Base-by-base conservation (phyloP, 2,329 filamentous ascomycete species). In the Penicillium capsulatum region DNA sequence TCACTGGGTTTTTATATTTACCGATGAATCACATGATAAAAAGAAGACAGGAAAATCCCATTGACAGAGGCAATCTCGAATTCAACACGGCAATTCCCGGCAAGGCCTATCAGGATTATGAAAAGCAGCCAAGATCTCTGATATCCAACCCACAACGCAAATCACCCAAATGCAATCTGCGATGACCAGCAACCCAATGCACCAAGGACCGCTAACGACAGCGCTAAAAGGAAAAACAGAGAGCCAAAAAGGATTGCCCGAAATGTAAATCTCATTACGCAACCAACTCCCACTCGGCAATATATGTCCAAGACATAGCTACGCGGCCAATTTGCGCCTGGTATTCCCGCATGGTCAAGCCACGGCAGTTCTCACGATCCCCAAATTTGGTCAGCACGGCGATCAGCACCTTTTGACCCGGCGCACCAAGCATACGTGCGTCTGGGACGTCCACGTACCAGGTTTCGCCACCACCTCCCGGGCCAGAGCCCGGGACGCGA, bases 381-480 rank as follows among this genome's bases (percentile, higher is more conserved):
- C 63, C 68, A 40, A 78, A 74, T 16, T 57, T 69, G 9, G 67
- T 78, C 26, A 94, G 69, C 14, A 79, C 77, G 41, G 77, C 77
- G 19, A 92, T 64, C 49, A 74, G 75, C 4, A 91, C 68, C 37
- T 74, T 78, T 64, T 89, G 79, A 0, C 86, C 86, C 0, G 81
- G 77, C 0, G 71, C 71, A 1, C 87, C 87, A 14, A 94, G 67
- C 41, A 82, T 76, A 20, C 70, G 64, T 1, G 79, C 74, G 17
- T 75, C 70, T 3, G 61, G 56, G 3, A 96, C 76, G 64, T 96
- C 91, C 2, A 80, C 66, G 80, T 86, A 94, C 79, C 84, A 94
- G 66, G 83, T 81, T 57, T 77, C 84, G 10, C 84, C 86, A 44
- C 91, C 84, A n/a, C 79, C 84, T 54, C 60, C 60, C 3, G 63